phyloP scores from a whole-genome alignment of 306 rosid species.

The Casuarina equisetifolia region DNA sequence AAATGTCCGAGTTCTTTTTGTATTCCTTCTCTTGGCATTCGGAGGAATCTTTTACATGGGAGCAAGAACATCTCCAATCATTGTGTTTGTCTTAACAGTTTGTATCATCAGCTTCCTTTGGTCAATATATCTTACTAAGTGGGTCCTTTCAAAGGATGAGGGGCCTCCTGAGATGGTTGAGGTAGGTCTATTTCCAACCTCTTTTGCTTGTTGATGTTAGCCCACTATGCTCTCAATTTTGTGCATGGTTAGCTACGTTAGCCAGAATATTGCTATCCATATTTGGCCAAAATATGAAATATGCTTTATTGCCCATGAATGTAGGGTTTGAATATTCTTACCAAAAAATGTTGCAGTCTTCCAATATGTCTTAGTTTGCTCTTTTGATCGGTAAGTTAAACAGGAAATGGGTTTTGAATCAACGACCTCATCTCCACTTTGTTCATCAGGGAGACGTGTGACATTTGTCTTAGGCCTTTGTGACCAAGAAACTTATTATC shows the following conservation, averaged over 20 bases:
- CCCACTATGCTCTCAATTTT: neutral
- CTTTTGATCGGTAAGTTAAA: neutral
- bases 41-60: slow-evolving; percentile 85
- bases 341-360: neutral
- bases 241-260: neutral
- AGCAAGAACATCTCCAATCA: slow-evolving; percentile 84
- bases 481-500: neutral
- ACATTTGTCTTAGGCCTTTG: neutral
- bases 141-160: slow-evolving; percentile 99
- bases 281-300: neutral
- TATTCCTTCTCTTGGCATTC: slow-evolving; percentile 64
- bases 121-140: slow-evolving; percentile 69
- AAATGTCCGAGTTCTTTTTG: slow-evolving; percentile 65
- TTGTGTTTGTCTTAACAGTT: slow-evolving; percentile 81
- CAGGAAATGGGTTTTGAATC: neutral
- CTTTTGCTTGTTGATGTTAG: slow-evolving; percentile 13
- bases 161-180: slow-evolving; percentile 98
- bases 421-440: neutral
- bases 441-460: neutral
- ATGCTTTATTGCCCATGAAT: neutral
- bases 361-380: neutral
- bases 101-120: slow-evolving; percentile 90
- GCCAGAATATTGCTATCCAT: neutral
- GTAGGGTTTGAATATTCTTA: neutral
- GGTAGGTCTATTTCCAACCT: slow-evolving; percentile 53